Evolutionary conservation across 129 eudicot species (phyloP), one percentile per base, ranked within the genome.

Genomic region (Solidago caesia): DNA sequence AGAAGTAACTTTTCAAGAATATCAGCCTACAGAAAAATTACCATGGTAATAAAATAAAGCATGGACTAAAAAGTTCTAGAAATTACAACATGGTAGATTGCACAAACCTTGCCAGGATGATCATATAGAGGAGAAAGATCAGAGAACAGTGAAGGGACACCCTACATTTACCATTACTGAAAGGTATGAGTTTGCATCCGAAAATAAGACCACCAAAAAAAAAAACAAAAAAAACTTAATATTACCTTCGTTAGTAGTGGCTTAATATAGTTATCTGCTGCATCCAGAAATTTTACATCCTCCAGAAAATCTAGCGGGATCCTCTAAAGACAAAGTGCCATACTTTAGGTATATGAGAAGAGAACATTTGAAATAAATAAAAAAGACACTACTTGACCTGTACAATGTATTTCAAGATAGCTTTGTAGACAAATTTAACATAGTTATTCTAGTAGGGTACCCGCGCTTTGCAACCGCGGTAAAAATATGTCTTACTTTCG

Each of bases 111-210:
- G 76, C 88, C 93, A 77, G 89, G 86, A 39, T 88, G 96, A 76
- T 88, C 88, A 75, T 94, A 94, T 39, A 94, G 85, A 9, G 98
- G 97, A 83, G 96, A 94, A 59, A 94, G 93, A 78, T 94, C 97
- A 33, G 98, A 94, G 74, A 94, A 94, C 52, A 94, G 81, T 52
- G 97, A 94, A 16, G 98, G 98, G 46, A 90, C 97, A 12, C 98
- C 98, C 98, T 94, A 77, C 72, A 80, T 60, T 44, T 55, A 47
- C 10, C 70, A 69, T 13, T 25, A 81, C 13, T 29, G 9, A 29
- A 77, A 49, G n/a, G 26, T 73, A 76, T 76, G 71, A 79, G 6
- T 62, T 25, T 39, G 77, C 14, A 12, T 25, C 27, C 44, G 53
- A 64, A 13, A 33, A 56, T 27, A 11, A 26, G 75, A 29, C 70